Conservation (phyloP, 176 grass and related monocot genomes). For the Oryza glumipatula region DNA sequence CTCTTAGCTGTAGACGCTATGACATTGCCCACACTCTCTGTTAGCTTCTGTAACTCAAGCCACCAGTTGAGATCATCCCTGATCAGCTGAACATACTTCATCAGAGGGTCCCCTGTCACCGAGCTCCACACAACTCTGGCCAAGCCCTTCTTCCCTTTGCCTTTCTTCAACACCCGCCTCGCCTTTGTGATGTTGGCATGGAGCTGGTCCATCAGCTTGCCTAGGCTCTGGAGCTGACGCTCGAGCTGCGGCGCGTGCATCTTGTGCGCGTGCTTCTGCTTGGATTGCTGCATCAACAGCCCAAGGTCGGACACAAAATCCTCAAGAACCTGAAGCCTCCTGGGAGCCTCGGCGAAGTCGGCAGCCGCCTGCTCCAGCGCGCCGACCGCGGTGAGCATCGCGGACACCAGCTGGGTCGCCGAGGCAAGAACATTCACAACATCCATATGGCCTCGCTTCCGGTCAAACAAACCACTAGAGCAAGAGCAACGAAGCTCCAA, state of each 20-base stretch:
- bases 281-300: slow-evolving; percentile 42
- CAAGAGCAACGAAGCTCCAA: not conserved
- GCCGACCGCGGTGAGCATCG: slow-evolving; percentile 60
- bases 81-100: slow-evolving; percentile 56
- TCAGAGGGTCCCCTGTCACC: slow-evolving; percentile 60
- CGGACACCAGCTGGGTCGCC: slow-evolving; percentile 59
- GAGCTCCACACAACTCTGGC: slow-evolving; percentile 66
- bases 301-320: slow-evolving; percentile 65
- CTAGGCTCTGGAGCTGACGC: slow-evolving; percentile 61
- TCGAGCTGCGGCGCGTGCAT: slow-evolving; percentile 56
- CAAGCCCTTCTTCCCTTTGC: slow-evolving; percentile 60
- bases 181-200: slow-evolving; percentile 56
- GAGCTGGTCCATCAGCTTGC: slow-evolving; percentile 51
- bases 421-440: slow-evolving; percentile 53
- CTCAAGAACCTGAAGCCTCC: slow-evolving; percentile 63
- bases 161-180: slow-evolving; percentile 51
- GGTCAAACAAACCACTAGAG: not conserved
- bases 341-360: slow-evolving; percentile 57
- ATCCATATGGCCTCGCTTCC: slow-evolving; percentile 50
- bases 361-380: slow-evolving; percentile 63
- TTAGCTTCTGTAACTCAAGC: slow-evolving; percentile 68
- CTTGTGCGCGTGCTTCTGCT: slow-evolving; percentile 60
- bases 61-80: slow-evolving; percentile 78
- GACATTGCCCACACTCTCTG: slow-evolving; percentile 39
- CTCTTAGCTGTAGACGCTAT: slow-evolving; percentile 50